Evolutionary conservation across 768 basidiomycete genomes (phyloP).

Genomic region (Daedalea quercina): DNA sequence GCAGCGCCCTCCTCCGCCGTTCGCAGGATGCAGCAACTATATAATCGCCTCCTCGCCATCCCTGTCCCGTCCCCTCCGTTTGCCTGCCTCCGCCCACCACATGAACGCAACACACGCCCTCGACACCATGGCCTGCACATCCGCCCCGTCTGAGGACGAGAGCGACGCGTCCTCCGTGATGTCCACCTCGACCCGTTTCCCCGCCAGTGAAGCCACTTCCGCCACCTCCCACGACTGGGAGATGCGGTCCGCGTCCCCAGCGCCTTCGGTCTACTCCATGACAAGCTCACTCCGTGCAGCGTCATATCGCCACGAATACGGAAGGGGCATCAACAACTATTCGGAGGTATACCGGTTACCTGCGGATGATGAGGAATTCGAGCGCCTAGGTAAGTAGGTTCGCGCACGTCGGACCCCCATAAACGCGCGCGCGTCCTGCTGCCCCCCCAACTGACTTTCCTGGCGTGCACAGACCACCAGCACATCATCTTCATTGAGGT

Average conservation of each 20-base stretch:
- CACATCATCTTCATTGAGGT: conserved; percentile 56
- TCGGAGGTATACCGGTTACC: conserved; percentile 76
- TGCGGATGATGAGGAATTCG: conserved; percentile 72
- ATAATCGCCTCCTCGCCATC: background rate
- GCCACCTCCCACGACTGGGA: conserved; percentile 53
- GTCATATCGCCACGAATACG: conserved; percentile 59
- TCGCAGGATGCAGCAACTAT: background rate
- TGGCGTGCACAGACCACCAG: conserved; percentile 47
- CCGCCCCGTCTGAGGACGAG: conserved; percentile 26
- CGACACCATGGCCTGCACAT: conserved; percentile 25
- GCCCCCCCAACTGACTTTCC: background rate
- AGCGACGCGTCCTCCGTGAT: conserved; percentile 32
- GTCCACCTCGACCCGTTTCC: conserved; percentile 29
- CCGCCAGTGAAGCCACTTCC: conserved; percentile 38
- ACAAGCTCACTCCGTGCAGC: conserved; percentile 55
- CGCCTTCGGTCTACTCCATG: conserved; percentile 63
- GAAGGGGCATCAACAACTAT: conserved; percentile 66
- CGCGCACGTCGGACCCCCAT: background rate
- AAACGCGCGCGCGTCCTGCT: too few relatives aligned
- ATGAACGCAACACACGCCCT: conserved; percentile 8
- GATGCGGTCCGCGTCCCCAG: conserved; percentile 59
- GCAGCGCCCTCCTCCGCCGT: conserved; percentile 15
- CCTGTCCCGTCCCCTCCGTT: conserved; percentile 11
- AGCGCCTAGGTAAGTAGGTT: conserved; percentile 61
- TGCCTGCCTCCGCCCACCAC: conserved; percentile 3